Base-by-base conservation (phyloP, 306 rosid species). In the Acmispon strigosus region DNA sequence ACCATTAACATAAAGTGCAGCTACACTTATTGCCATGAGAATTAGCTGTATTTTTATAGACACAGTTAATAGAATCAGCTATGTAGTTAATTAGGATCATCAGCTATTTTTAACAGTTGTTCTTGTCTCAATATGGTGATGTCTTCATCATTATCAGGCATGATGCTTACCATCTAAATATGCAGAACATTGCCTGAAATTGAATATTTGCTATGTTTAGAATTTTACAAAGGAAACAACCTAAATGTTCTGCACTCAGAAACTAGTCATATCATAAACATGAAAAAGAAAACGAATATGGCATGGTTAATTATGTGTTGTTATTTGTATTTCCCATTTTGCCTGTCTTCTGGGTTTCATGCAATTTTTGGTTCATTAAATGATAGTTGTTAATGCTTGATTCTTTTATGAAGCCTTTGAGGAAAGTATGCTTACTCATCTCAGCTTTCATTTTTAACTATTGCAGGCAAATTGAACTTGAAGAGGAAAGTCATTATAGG, bases 401-500 rank as follows among this genome's bases (percentile, higher is more conserved):
- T 69, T 69, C 61, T 27, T 50, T 42, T 14, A 42, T 42, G 47
- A 42, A 42, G 13, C 47, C 47, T 42, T 11, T 42, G 14, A 14
- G 2, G 13, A 42, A 11, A 10, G 45, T 41, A 42, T 32, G 44
- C 17, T 77, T 62, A 77, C 73, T 13, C 63, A 20, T 42, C 7
- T 56, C 22, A 57, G 13, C 27, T 73, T 81, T 63, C 22, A 51
- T 10, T 72, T 45, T 12, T 51, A 42, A 45, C 11, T 27, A 8
- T 80, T 69, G 76, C 97, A 78, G 96, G 0, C 0, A 0, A 0
- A 2, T 1, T 0, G 39, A n/a, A 11, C 9, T 2, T 0, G 66
- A 0, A 0, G 7, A 3, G 0, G 20, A 83, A 72, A 74, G 0
- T 66, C 37, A 0, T 9, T 43, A 32, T 86, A 71, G 97, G 97